Evolutionary conservation across 441 rosid species (phyloP).

Genomic region (Aleurites moluccanus): DNA sequence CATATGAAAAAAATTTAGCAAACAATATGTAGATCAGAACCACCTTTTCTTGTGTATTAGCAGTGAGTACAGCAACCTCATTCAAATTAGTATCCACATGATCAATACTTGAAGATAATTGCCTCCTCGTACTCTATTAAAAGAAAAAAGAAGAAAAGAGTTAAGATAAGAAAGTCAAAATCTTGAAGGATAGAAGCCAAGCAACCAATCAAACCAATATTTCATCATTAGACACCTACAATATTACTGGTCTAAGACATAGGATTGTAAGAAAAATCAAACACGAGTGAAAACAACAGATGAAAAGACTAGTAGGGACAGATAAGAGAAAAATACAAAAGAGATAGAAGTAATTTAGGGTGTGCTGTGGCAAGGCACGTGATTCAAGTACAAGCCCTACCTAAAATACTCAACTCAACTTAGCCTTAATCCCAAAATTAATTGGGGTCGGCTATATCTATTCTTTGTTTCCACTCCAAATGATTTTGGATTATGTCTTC

Average conservation of each 20-base stretch:
- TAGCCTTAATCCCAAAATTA: too few relatives aligned
- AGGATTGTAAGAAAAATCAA: neutral
- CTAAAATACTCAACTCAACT: too few relatives aligned
- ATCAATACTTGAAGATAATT: constrained; percentile 59
- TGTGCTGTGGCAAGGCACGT: neutral
- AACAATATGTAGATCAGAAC: constrained; percentile 23
- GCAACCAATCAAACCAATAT: neutral
- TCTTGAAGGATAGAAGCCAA: neutral
- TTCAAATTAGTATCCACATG: constrained; percentile 52
- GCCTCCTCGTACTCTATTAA: constrained; percentile 63
- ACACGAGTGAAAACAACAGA: neutral
- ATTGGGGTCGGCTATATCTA: too few relatives aligned
- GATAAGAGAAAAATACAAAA: neutral
- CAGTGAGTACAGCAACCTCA: constrained; percentile 53
- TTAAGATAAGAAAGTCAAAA: neutral
- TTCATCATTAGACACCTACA: neutral
- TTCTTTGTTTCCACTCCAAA: too few relatives aligned
- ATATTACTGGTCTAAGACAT: neutral
- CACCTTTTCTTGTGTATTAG: constrained; percentile 70
- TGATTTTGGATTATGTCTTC: too few relatives aligned
- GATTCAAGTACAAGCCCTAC: neutral
- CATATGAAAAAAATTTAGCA: neutral
- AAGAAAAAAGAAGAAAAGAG: constrained; percentile 8
- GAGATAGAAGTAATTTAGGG: neutral
- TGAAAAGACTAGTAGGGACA: neutral